Evolutionary conservation across 164 flowering plant species (phyloP).

Genomic region (Tetrastigma voinierianum): DNA sequence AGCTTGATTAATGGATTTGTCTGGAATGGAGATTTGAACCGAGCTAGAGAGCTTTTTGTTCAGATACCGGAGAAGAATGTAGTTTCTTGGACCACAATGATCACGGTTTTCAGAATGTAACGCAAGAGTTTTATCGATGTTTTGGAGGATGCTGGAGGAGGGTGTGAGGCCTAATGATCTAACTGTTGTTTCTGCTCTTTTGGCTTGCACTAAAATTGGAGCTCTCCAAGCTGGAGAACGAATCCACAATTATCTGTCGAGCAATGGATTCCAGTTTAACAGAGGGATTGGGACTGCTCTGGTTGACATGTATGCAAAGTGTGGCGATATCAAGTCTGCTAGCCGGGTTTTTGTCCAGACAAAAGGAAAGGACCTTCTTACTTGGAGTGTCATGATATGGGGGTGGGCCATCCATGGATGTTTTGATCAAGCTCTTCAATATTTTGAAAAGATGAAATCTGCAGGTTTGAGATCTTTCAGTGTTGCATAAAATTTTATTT

Average conservation of each 20-base stretch:
- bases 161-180: constrained; percentile 42
- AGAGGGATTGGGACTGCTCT: constrained; percentile 19
- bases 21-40: constrained; percentile 31
- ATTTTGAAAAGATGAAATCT: constrained; percentile 41
- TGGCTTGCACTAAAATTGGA: constrained; percentile 48
- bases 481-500: neutral
- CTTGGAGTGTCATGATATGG: constrained; percentile 58
- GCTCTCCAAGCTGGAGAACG: constrained; percentile 43
- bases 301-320: constrained; percentile 28
- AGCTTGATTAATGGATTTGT: constrained; percentile 50
- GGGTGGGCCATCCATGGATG: constrained; percentile 58
- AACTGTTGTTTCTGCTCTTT: constrained; percentile 40
- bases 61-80: constrained; percentile 45
- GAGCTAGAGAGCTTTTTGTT: constrained; percentile 36
- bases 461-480: constrained; percentile 27
- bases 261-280: constrained; percentile 28
- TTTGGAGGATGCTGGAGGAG: constrained; percentile 38
- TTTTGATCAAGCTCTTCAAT: constrained; percentile 39
- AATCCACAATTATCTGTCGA: constrained; percentile 32
- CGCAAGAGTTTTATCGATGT: constrained; percentile 36
- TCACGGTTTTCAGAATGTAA: constrained; percentile 46
- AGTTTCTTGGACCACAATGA: constrained; percentile 56
- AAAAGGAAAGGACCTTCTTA: constrained; percentile 38
- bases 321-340: constrained; percentile 34
- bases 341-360: constrained; percentile 28